Evolutionary conservation across 2,329 filamentous ascomycete genomes (phyloP).

Genomic region (Nannizziopsis arthrosporioides): DNA sequence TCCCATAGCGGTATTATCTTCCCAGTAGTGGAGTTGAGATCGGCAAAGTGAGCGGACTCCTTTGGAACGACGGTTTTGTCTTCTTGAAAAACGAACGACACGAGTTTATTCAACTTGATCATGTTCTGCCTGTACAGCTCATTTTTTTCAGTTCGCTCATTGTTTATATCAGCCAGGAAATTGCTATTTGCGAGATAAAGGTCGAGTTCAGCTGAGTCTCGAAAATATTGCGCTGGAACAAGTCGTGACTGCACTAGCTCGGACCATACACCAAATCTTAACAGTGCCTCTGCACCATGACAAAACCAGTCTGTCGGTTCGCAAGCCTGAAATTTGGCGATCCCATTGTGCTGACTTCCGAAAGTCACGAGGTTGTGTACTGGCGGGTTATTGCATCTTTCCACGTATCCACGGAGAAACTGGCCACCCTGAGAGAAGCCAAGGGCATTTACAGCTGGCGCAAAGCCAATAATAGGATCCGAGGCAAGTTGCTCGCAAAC

Average conservation of each 20-base stretch:
- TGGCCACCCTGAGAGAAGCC: slow-evolving; percentile 95
- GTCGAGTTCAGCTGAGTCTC: slow-evolving; percentile 55
- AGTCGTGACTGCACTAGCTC: slow-evolving; percentile 63
- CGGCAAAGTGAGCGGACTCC: slow-evolving; percentile 81
- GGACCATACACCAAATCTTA: slow-evolving; percentile 72
- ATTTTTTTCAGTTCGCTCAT: slow-evolving; percentile 70
- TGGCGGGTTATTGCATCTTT: slow-evolving; percentile 69
- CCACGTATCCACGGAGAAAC: slow-evolving; percentile 81
- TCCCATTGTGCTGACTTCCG: slow-evolving; percentile 86
- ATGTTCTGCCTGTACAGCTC: slow-evolving; percentile 60
- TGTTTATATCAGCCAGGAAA: slow-evolving; percentile 92
- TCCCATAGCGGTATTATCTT: slow-evolving; percentile 57
- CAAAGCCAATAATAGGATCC: slow-evolving; percentile 68
- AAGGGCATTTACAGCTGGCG: slow-evolving; percentile 75
- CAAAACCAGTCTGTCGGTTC: slow-evolving; percentile 64
- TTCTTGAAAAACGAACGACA: slow-evolving; percentile 80
- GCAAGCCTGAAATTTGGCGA: slow-evolving; percentile 70
- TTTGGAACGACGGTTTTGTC: slow-evolving; percentile 81
- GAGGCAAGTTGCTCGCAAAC: slow-evolving; percentile 67
- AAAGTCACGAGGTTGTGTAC: slow-evolving; percentile 76
- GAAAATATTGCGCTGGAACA: slow-evolving; percentile 92
- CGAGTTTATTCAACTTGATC: slow-evolving; percentile 59
- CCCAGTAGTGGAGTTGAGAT: slow-evolving; percentile 58
- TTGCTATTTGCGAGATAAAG: slow-evolving; percentile 69
- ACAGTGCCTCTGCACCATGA: slow-evolving; percentile 62